These are phyloP conservation scores for Colletotrichum magnum DNA, from an alignment of 2,329 filamentous ascomycete genomes.

Conservation along the genomic window DNA sequence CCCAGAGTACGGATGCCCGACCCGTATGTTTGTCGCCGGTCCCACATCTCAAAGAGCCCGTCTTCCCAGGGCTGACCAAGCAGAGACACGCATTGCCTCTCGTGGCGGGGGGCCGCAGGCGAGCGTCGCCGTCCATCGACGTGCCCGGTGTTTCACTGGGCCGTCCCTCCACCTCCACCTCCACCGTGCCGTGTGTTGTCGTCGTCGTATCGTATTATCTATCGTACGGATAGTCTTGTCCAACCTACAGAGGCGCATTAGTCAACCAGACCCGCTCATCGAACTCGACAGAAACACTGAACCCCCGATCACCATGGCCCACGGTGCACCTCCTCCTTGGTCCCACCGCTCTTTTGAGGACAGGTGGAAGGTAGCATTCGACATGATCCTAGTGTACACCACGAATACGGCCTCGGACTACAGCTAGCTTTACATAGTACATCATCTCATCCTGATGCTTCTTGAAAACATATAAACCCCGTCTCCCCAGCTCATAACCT, in stretches of 20 bases:
- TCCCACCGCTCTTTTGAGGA: constrained; percentile 36
- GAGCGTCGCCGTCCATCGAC: background rate
- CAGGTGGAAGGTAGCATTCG: constrained; percentile 11
- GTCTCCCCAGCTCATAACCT: background rate
- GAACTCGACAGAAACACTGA: constrained; percentile 37
- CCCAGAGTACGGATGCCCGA: too few relatives aligned
- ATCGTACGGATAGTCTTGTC: background rate
- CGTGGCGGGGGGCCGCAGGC: background rate
- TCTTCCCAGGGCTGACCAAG: too few relatives aligned
- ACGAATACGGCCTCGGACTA: too few relatives aligned
- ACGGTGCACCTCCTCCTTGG: background rate
- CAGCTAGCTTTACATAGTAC: background rate
- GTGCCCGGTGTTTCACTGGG: background rate
- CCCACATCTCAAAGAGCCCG: background rate
- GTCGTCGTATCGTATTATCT: background rate
- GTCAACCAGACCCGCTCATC: constrained; percentile 37
- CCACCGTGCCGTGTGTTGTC: background rate
- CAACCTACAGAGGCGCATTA: constrained; percentile 25
- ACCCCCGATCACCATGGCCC: constrained; percentile 20
- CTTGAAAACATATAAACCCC: constrained; percentile 21
- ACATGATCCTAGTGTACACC: background rate
- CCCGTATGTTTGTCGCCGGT: too few relatives aligned
- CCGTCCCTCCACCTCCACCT: background rate
- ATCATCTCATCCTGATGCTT: background rate
- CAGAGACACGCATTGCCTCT: too few relatives aligned